Base-by-base conservation (phyloP, 1,284 basidiomycete genomes). In the Rhodotorula sp. region DNA sequence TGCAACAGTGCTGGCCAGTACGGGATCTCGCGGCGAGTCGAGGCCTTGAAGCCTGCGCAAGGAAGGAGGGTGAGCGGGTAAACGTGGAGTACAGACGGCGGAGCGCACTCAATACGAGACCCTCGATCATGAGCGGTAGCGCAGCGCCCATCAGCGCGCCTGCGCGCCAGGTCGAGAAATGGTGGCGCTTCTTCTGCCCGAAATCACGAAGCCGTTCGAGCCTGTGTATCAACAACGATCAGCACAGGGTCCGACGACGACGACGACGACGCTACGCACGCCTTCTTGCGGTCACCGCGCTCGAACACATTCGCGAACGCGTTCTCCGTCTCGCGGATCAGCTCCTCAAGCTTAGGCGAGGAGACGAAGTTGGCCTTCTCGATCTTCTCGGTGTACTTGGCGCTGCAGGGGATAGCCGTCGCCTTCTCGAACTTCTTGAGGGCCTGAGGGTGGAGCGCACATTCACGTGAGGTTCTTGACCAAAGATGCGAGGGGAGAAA, bases 391-490 rank as follows among this genome's bases (percentile, higher is more conserved):
- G 88, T 90, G 81, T 91, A 96, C 86, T 91, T 95, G 66, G 87
- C 85, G 56, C 88, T 86, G 54, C 86, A 82, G 41, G 80, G 76
- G 67, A 84, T 81, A 67, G n/a, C 80, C 80, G 66, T 75, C 8
- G 67, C 46, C 61, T 76, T 74, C 39, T 94, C 92, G 77, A 94
- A 97, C 83, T 97, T 98, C 83, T 94, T 97, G 73, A 97, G 80
- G 0, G 68, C 74, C 68, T 76, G 48, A 7, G 46, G 17, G 39
- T 36, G 39, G n/a, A 50, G 17, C 39, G 32, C 29, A 36, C 21
- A 19, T 32, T 21, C 27, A 6, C 12, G n/a, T 27, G 10, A 32
- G 27, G 27, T 39, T 4, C 46, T 13, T 32, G 9, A 17, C 39
- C 9, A 25, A 10, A 4, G 15, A 3, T 3, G 19, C 13, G 25